Base-by-base conservation (phyloP, 169 alveolate species). In the Plasmodium gallinaceum region DNA sequence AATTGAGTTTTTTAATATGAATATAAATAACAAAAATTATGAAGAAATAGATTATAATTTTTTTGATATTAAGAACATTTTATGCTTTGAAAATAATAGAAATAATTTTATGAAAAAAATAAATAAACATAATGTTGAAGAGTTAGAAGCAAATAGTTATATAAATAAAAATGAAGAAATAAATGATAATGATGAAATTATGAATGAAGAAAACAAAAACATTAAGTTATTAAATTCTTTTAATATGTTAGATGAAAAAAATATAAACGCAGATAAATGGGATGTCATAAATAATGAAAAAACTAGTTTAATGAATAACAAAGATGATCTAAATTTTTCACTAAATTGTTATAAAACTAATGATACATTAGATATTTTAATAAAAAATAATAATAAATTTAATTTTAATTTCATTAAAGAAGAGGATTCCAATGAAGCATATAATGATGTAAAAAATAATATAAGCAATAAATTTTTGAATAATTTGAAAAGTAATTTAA, bases 1-100 rank as follows among this genome's bases (percentile, higher is more conserved):
- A 18, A 78, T 51, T 16, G 89, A 78, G 0, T 78, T 64, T 65
- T 64, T 64, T 26, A 20, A 62, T 45, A 64, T 64, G 64, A 78
- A 22, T 57, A 7, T 68, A 20, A 65, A 51, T 42, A 22, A 39
- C 9, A 8, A n/a, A 7, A 16, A 39, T 4, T 39, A 46, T 51
- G 10, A 12, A 2, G 24, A 39, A n/a, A 72, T 39, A 43, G 57
- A 78, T 1, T 42, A 64, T 7, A 26, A 64, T 22, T 66, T 78
- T 54, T 7, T 52, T 7, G 89, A 78, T 24, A 65, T 78, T 1
- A 22, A 43, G 0, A n/a, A 78, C 24, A 78, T 78, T 18, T 16
- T 78, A 24, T 78, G 78, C 6, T 78, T 78, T 57, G 37, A 66
- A 14, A 39, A 26, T 39, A 78, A 78, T 45, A 51, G 54, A 45